Base-by-base conservation (phyloP, 345 rosid species). In the Iberis pinnata region DNA sequence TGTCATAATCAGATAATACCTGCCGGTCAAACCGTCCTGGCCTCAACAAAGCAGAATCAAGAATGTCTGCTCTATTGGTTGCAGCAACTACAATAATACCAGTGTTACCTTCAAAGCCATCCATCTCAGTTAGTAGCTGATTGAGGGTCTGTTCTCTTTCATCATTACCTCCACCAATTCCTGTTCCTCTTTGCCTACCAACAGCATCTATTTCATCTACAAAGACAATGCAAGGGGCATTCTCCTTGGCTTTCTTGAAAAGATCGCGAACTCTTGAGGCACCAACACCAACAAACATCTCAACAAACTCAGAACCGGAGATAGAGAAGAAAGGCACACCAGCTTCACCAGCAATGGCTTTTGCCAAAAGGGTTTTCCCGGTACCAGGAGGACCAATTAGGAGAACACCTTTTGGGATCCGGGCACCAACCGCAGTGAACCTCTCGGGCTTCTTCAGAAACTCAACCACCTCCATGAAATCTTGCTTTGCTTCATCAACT, bases 281-380 rank as follows among this genome's bases (percentile, higher is more conserved):
- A 75, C 95, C 97, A 37, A 89, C 97, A 74, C 97, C 97, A 6
- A 89, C 95, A 61, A 89, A 86, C 95, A 89, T 89, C 81, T 89
- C 95, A 56, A 89, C 95, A 53, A 89, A 89, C 77, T 89, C 97
- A n/a, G 95, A 86, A 73, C 97, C 95, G 0, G 95, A 86, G 53
- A 86, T 83, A 48, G 95, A 86, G 77, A 89, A 89, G 70, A 89
- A 89, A 3, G 97, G 97, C 25, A 89, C 94, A 29, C 97, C 97
- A 43, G 95, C 97, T 75, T 89, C 98, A 67, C 98, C 98, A 43
- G 98, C 98, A 53, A 92, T 92, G 36, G 98, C 98, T 74, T 92
- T 92, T 44, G 98, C 98, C 50, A 92, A 76, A 68, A 88, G 93
- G 4, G 98, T 92, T 70, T 92, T 92, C n/a, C 98, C 98, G 1